Percentiles rank a stretch among this genome's conserved stretches.
These are phyloP conservation scores for Lentinula raphanica DNA, from an alignment of 768 basidiomycete species.

Conservation along the genomic window DNA sequence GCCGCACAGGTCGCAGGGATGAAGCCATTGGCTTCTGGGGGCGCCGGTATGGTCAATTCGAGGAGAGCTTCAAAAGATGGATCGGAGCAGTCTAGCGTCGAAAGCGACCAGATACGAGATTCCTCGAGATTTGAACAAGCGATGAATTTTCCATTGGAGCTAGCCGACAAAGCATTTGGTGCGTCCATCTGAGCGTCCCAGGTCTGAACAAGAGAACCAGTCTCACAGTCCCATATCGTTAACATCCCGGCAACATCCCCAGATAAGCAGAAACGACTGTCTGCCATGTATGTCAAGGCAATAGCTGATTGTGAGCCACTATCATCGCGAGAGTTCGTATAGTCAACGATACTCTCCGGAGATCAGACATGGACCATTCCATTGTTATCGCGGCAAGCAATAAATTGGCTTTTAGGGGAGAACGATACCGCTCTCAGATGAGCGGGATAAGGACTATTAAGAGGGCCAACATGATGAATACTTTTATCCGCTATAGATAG, in stretches of 20 bases:
- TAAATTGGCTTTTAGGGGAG: background rate
- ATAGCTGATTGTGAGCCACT: background rate
- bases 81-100: background rate
- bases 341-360: background rate
- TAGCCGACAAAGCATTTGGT: background rate
- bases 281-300: background rate
- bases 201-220: background rate
- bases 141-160: background rate
- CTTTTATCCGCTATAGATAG: background rate
- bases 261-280: background rate
- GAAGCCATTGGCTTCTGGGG: background rate
- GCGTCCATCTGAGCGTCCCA: background rate
- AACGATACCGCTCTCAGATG: background rate
- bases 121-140: background rate
- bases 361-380: background rate
- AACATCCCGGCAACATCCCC: background rate
- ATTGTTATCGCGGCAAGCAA: background rate
- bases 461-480: background rate
- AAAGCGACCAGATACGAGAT: background rate
- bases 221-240: conserved; percentile 1
- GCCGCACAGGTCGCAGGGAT: background rate
- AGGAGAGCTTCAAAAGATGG: background rate
- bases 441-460: background rate
- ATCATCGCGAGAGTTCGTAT: background rate
- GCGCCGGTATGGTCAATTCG: background rate